Percentiles rank a stretch among this genome's conserved stretches.
phyloP scores from a whole-genome alignment of 306 rosid species.

The Quercus rubra region DNA sequence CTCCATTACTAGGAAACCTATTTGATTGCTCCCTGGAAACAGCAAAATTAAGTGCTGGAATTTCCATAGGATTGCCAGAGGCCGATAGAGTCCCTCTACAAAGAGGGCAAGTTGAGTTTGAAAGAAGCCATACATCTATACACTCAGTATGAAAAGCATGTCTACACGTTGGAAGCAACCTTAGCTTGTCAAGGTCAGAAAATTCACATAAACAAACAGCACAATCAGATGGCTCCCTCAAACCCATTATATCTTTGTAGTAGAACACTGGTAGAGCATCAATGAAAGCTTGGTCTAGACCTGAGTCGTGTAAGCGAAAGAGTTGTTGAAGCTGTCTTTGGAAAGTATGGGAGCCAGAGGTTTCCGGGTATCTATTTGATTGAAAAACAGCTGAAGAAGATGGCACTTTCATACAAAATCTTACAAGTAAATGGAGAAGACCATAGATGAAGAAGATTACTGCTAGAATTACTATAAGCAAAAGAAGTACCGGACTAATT shows the following conservation, averaged over 20 bases:
- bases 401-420: slow-evolving; percentile 51
- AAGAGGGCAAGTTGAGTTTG: slow-evolving; percentile 88
- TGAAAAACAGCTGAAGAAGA: slow-evolving; percentile 44
- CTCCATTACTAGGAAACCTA: slow-evolving; percentile 30
- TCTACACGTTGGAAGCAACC: slow-evolving; percentile 72
- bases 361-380: slow-evolving; percentile 51
- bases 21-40: slow-evolving; percentile 30
- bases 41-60: slow-evolving; percentile 23
- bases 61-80: slow-evolving; percentile 28
- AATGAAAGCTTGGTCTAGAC: slow-evolving; percentile 64
- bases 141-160: slow-evolving; percentile 86
- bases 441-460: slow-evolving; percentile 68
- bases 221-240: slow-evolving; percentile 79
- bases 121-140: slow-evolving; percentile 87
- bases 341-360: slow-evolving; percentile 39
- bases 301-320: slow-evolving; percentile 74
- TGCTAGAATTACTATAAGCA: slow-evolving; percentile 65
- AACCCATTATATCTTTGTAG: slow-evolving; percentile 58
- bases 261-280: slow-evolving; percentile 69
- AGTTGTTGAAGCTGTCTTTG: slow-evolving; percentile 91
- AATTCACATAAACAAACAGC: slow-evolving; percentile 78
- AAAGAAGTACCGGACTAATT: slow-evolving; percentile 58
- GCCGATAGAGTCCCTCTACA: slow-evolving; percentile 56
- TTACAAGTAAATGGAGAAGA: slow-evolving; percentile 53
- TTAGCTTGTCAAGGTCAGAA: slow-evolving; percentile 56